Evolutionary conservation across 139 green algal species (phyloP).

Genomic region (Chlamydomonas sp.): DNA sequence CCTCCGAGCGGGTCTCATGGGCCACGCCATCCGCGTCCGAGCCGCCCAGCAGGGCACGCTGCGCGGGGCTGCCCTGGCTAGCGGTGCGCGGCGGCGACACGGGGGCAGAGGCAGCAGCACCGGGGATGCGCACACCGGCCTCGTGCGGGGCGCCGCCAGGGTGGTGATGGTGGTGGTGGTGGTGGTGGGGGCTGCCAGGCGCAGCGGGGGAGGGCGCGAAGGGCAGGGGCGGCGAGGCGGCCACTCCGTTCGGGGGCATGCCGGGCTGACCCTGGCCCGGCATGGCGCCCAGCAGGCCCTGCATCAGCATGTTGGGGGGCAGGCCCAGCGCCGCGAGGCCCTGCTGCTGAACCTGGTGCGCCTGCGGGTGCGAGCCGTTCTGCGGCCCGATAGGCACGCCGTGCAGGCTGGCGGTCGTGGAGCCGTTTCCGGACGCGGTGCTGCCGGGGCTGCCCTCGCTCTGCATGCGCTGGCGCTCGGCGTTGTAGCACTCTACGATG

Average conservation of each 20-base stretch:
- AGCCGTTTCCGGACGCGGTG: not conserved
- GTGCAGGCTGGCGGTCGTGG: not conserved
- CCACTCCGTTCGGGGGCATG: not conserved
- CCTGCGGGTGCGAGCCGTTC: not conserved
- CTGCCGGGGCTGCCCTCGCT: constrained; percentile 3
- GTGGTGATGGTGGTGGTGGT: not conserved
- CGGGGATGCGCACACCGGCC: not conserved
- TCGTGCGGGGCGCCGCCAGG: not conserved
- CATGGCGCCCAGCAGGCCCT: not conserved
- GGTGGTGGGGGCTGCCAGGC: constrained; percentile 10
- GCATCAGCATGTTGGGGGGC: not conserved
- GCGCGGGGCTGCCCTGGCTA: constrained; percentile 13
- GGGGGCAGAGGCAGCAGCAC: constrained; percentile 2
- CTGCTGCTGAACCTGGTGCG: not conserved
- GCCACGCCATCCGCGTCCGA: constrained; percentile 2
- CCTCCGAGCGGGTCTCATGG: constrained; percentile 22
- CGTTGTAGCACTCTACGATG: constrained; percentile 64
- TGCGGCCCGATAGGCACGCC: not conserved
- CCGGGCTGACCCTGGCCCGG: not conserved
- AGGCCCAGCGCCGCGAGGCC: not conserved
- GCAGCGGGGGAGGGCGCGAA: constrained; percentile 8
- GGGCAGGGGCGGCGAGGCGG: too few species aligned
- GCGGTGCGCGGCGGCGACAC: constrained; percentile 11
- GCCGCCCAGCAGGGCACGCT: not conserved
- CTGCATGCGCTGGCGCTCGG: constrained; percentile 46